Conservation (phyloP, 192 early-diverging fungal species). For the Phycomyces blakesleeanus region DNA sequence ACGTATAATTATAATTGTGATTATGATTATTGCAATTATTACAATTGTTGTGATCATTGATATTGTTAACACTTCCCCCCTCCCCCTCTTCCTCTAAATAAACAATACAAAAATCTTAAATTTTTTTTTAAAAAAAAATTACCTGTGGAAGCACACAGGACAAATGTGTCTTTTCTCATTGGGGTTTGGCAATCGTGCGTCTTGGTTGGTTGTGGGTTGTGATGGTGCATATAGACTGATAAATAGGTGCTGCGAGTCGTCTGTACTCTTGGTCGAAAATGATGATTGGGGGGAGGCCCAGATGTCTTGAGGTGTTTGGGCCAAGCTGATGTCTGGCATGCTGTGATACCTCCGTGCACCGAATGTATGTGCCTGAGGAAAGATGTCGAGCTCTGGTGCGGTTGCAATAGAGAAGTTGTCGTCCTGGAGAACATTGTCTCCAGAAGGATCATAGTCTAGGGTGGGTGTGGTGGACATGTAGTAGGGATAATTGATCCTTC, state of each 20-base stretch:
- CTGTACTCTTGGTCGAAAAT: no score
- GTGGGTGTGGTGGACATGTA: constrained; percentile 4
- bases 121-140: background rate
- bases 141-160: constrained; percentile 15
- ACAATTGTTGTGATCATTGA: no score
- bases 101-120: no score
- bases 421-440: constrained; percentile 8
- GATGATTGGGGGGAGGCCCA: background rate
- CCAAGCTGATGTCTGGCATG: background rate
- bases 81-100: no score
- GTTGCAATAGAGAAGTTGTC: constrained; percentile 20
- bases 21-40: no score
- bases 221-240: no score
- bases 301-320: background rate
- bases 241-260: no score
- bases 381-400: background rate
- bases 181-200: background rate
- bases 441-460: background rate
- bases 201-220: no score
- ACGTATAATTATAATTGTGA: no score
- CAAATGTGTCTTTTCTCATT: constrained; percentile 15
- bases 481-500: background rate
- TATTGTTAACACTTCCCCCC: no score
- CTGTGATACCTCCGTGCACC: background rate
- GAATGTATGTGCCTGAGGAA: background rate